Evolutionary conservation across 83 land plant species (phyloP).

Genomic region (Diphasiastrum complanatum): DNA sequence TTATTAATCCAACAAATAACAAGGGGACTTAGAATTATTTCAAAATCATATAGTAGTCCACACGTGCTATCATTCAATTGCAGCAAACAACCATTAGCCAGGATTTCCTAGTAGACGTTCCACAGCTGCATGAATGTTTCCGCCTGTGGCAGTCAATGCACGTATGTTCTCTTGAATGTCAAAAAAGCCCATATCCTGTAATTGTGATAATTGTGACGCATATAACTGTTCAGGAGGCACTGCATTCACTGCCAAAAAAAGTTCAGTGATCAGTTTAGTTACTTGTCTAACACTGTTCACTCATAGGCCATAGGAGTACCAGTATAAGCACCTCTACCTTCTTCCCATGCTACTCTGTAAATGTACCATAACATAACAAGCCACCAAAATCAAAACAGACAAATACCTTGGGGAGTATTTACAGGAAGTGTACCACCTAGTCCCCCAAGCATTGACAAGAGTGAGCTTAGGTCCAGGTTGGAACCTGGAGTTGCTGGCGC

Average conservation of each 20-base stretch:
- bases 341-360: background rate
- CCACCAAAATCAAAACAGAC: background rate
- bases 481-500: slow-evolving; percentile 34
- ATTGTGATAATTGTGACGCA: slow-evolving; percentile 81
- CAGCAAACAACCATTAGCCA: too few species aligned
- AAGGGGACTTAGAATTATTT: too few species aligned
- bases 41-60: too few species aligned
- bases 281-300: background rate
- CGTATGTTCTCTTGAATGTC: slow-evolving; percentile 87
- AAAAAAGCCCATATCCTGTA: slow-evolving; percentile 94
- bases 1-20: too few species aligned
- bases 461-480: slow-evolving; percentile 40
- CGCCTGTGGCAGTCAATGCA: slow-evolving; percentile 71
- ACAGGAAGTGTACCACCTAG: slow-evolving; percentile 43
- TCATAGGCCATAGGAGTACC: background rate
- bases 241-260: slow-evolving; percentile 22
- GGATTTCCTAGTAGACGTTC: slow-evolving; percentile 77
- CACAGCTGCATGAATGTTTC: slow-evolving; percentile 92
- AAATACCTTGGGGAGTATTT: slow-evolving; percentile 32
- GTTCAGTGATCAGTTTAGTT: background rate
- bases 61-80: too few species aligned
- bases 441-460: slow-evolving; percentile 80
- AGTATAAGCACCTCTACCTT: background rate
- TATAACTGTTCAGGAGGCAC: slow-evolving; percentile 76
- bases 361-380: background rate